These are phyloP conservation scores for Aspergillus candidus DNA, from an alignment of 2,329 filamentous ascomycete genomes.

Conservation along the genomic window DNA sequence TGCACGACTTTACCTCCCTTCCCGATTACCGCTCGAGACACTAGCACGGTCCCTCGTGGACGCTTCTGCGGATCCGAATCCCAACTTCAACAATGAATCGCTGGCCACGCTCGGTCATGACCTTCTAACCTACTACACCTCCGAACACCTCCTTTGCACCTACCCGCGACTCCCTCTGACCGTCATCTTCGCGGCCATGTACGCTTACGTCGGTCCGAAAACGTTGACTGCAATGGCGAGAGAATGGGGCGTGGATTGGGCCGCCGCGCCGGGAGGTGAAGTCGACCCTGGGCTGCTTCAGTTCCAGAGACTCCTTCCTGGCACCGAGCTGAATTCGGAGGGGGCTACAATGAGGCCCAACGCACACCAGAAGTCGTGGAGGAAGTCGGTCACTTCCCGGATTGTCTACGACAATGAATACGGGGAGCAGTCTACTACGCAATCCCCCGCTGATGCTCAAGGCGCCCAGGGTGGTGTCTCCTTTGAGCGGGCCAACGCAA, in stretches of 20 bases:
- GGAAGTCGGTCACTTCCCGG: conserved; percentile 67
- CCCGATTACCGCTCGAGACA: conserved; percentile 75
- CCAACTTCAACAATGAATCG: conserved; percentile 81
- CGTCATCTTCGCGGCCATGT: conserved; percentile 81
- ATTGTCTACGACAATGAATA: conserved; percentile 81
- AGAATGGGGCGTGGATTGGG: conserved; percentile 88
- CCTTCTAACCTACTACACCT: conserved; percentile 79
- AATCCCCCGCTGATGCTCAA: conserved; percentile 12
- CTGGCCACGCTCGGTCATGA: conserved; percentile 75
- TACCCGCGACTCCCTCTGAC: conserved; percentile 86
- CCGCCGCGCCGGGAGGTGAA: conserved; percentile 80
- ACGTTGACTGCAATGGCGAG: conserved; percentile 66
- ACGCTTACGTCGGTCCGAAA: conserved; percentile 71
- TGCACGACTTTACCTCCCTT: conserved; percentile 75
- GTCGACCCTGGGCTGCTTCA: conserved; percentile 89
- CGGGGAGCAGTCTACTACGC: conserved; percentile 53
- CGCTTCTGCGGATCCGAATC: conserved; percentile 71
- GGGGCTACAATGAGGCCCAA: conserved; percentile 34
- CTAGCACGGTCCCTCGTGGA: conserved; percentile 83
- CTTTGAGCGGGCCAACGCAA: conserved; percentile 58
- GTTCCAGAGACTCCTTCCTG: conserved; percentile 53
- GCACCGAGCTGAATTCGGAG: conserved; percentile 36
- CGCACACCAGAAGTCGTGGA: conserved; percentile 53
- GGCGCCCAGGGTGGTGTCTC: conserved; percentile 37
- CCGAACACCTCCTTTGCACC: conserved; percentile 79